Evolutionary conservation across 345 rosid genomes (phyloP), one percentile per base, ranked within the genome.

Genomic region (Citrus mangshanensis): DNA sequence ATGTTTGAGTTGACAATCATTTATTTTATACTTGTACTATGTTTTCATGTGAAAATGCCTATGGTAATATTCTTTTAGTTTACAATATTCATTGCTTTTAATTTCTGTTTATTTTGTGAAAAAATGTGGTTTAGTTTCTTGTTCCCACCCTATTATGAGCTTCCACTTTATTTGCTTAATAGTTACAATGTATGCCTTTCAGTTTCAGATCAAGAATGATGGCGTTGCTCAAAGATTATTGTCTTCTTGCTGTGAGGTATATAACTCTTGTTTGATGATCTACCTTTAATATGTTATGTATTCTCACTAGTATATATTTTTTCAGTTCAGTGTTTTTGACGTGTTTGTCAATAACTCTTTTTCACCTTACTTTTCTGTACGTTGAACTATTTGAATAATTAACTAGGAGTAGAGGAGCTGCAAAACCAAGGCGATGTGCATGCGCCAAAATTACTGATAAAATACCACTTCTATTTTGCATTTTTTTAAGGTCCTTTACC

Each of bases 171-270:
- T 76, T 4, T 77, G 70, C 70, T 74, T 75, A 82, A 69, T 69
- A 72, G 55, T 84, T 19, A 62, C 14, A 10, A 30, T 79, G 51
- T 85, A 22, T 76, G 64, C 85, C 79, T 78, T 83, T 75, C 87
- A 86, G 91, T 68, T 85, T 84, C 84, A 91, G 80, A 68, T 81
- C 70, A 89, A 88, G 84, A 88, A 79, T 72, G 76, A 80, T 76
- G 93, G 97, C 56, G 66, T 94, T 8, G 97, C 91, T n/a, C 93
- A 96, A 76, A 84, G 87, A 62, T 84, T 96, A 70, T 77, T 94
- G 66, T 79, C 88, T 74, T 83, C 90, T 58, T 96, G 99, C 73
- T 96, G 99, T 83, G 93, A 88, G 94, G 99, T 94, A 81, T 82
- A 91, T 16, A 54, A 32, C 9, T 54, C 7, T 54, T 54, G 40